phyloP scores from a whole-genome alignment of 1,284 basidiomycete genomes.

The Salmacisia buchloeana region DNA sequence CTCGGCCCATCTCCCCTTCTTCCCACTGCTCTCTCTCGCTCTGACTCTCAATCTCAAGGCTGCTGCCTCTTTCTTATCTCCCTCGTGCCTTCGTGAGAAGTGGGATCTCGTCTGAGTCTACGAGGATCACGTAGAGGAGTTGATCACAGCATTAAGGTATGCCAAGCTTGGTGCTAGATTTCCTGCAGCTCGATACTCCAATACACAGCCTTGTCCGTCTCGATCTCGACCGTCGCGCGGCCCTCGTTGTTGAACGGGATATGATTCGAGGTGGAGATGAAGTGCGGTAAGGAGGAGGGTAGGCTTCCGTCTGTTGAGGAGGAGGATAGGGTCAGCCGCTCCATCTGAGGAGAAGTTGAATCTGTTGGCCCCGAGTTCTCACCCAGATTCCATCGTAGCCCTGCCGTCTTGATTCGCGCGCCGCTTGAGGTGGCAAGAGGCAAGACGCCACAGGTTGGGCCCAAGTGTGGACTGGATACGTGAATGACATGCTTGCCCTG shows the following conservation, averaged over 20 bases:
- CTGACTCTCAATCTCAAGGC: too few relatives aligned
- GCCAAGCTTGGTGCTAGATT: too few relatives aligned
- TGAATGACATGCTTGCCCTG: slow-evolving; percentile 74
- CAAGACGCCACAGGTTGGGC: slow-evolving; percentile 84
- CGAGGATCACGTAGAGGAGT: background rate
- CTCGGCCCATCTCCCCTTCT: too few relatives aligned
- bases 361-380: too few relatives aligned
- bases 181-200: slow-evolving; percentile 68
- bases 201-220: slow-evolving; percentile 75
- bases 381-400: slow-evolving; percentile 87
- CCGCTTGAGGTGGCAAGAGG: slow-evolving; percentile 66
- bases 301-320: slow-evolving; percentile 6
- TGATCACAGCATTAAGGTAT: background rate
- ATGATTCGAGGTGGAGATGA: slow-evolving; percentile 85
- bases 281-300: slow-evolving; percentile 38
- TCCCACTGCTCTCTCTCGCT: too few relatives aligned
- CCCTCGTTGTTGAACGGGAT: slow-evolving; percentile 51
- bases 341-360: too few relatives aligned
- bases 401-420: slow-evolving; percentile 73
- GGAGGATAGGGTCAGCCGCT: too few relatives aligned
- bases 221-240: slow-evolving; percentile 61
- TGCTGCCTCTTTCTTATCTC: too few relatives aligned
- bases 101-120: too few relatives aligned
- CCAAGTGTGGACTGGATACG: slow-evolving; percentile 68
- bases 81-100: too few relatives aligned